Percentiles rank a stretch among this genome's conserved stretches.
These are phyloP conservation scores for Bipolaris sorokiniana DNA, from an alignment of 2,329 filamentous ascomycete species.

Conservation along the genomic window DNA sequence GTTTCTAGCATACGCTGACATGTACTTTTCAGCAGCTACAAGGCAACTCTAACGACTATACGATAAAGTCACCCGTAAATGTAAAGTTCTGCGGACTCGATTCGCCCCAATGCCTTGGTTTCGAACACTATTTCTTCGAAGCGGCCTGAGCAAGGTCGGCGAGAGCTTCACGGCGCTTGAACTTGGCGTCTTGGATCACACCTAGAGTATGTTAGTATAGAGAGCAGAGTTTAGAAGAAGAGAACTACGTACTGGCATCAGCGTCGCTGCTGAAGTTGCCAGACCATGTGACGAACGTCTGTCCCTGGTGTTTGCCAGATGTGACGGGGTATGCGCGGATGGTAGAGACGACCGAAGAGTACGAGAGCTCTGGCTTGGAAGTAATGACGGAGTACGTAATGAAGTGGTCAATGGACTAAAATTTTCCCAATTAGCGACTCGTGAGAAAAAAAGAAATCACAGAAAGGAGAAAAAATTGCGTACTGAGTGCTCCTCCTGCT, in stretches of 20 bases:
- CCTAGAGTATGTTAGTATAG: conserved; percentile 50
- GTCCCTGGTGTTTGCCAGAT: conserved; percentile 67
- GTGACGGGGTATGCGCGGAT: conserved; percentile 70
- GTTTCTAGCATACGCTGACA: neutral
- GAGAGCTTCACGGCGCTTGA: conserved; percentile 75
- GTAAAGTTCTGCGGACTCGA: neutral
- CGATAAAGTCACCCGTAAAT: conserved; percentile 1
- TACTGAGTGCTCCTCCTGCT: conserved; percentile 78
- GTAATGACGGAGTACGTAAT: conserved; percentile 77
- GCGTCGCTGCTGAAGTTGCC: conserved; percentile 74
- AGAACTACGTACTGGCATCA: conserved; percentile 64
- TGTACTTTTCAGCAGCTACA: neutral
- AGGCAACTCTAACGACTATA: neutral
- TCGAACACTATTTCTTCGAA: conserved; percentile 41
- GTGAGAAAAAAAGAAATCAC: neutral
- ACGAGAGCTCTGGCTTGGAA: conserved; percentile 67
- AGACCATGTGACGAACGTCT: conserved; percentile 72
- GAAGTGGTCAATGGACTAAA: conserved; percentile 67
- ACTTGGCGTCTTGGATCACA: conserved; percentile 76
- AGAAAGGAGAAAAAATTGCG: conserved; percentile 30
- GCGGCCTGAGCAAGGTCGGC: conserved; percentile 66
- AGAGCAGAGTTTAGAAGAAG: neutral
- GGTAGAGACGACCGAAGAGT: conserved; percentile 71
- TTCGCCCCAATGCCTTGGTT: neutral
- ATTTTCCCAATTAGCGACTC: conserved; percentile 1